Conservation (phyloP, 2,329 filamentous ascomycete genomes). For the Microsporum audouinii region DNA sequence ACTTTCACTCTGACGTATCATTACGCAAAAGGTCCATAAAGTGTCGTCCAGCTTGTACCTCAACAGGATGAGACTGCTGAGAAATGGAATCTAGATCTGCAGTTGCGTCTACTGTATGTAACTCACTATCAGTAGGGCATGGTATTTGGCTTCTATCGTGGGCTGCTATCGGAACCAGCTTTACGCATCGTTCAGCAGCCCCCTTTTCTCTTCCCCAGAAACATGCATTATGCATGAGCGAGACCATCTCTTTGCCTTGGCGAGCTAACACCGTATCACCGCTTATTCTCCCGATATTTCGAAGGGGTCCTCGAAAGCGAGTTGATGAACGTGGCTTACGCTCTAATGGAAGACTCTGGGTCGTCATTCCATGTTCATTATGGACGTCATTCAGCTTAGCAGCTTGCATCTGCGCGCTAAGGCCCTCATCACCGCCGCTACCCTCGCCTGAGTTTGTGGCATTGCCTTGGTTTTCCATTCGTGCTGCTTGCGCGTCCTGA, state of each 20-base stretch:
- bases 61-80: not conserved
- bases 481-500: not conserved
- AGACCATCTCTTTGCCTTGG: constrained; percentile 33
- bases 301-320: constrained; percentile 7
- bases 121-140: not conserved
- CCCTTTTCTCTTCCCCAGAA: constrained; percentile 34
- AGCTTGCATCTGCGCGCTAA: not conserved
- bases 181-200: constrained; percentile 29
- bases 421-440: not conserved
- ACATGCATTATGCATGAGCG: constrained; percentile 33
- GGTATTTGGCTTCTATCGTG: not conserved
- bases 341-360: not conserved
- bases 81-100: not conserved
- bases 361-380: not conserved
- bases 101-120: not conserved
- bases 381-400: not conserved
- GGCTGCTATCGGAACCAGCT: constrained; percentile 10
- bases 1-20: not conserved
- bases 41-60: constrained; percentile 11
- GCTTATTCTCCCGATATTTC: constrained; percentile 4
- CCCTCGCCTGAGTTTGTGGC: not conserved
- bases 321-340: not conserved
- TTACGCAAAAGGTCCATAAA: constrained; percentile 5
- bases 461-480: not conserved
- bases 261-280: constrained; percentile 23